These are phyloP conservation scores for Dactylellina parvicollis DNA, from an alignment of 2,329 filamentous ascomycete species.

Conservation along the genomic window DNA sequence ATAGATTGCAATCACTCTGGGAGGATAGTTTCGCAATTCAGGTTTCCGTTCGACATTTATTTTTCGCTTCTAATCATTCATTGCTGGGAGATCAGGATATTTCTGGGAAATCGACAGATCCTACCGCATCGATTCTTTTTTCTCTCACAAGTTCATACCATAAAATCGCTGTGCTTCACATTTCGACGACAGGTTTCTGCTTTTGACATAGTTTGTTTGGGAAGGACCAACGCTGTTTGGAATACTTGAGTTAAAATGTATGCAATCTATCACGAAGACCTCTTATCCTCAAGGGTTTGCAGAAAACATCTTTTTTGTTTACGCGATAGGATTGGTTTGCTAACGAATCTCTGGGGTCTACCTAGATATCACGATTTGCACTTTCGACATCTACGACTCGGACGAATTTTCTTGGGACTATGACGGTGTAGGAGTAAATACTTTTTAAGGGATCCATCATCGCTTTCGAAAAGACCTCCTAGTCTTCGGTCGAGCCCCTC, in stretches of 20 bases:
- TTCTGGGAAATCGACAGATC: constrained; percentile 34
- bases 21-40: constrained; percentile 46
- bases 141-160: neutral
- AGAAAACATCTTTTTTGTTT: neutral
- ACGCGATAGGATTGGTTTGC: constrained; percentile 3
- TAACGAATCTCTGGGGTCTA: constrained; percentile 3
- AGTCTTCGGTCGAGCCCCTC: neutral
- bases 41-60: constrained; percentile 10
- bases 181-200: constrained; percentile 36
- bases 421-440: constrained; percentile 43
- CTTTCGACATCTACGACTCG: constrained; percentile 22
- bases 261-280: neutral
- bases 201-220: constrained; percentile 41
- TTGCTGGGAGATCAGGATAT: constrained; percentile 52
- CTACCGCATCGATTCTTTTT: neutral
- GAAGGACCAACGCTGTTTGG: constrained; percentile 20
- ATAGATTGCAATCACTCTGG: constrained; percentile 42
- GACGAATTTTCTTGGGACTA: constrained; percentile 49
- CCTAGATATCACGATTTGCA: constrained; percentile 42
- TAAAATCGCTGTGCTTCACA: neutral
- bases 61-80: constrained; percentile 43
- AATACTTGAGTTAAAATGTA: constrained; percentile 32
- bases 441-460: constrained; percentile 12
- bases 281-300: neutral
- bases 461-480: constrained; percentile 12